Conservation (phyloP, 208 protist genomes). For the Crithidia sp. region DNA sequence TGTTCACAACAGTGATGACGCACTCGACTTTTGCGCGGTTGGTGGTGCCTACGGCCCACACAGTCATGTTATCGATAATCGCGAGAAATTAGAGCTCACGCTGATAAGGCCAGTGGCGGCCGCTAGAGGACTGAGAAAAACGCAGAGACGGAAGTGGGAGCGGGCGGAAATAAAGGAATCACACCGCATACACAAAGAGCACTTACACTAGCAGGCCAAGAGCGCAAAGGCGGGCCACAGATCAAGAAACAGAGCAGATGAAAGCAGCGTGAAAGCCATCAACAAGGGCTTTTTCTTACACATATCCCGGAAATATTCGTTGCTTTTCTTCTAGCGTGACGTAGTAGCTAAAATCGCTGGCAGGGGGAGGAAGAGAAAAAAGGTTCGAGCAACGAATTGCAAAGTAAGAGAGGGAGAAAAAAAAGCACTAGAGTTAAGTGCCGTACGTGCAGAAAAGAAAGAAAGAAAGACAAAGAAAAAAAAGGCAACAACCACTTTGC, state of each 20-base stretch:
- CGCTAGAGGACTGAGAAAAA: too few relatives aligned
- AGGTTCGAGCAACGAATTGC: neutral
- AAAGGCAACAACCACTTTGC: too few relatives aligned
- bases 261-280: neutral
- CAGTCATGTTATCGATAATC: slow-evolving; percentile 5
- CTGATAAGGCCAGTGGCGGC: too few relatives aligned
- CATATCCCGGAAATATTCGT: too few relatives aligned
- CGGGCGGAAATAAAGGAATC: too few relatives aligned
- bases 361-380: neutral
- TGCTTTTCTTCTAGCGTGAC: neutral
- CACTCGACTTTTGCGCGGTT: slow-evolving; percentile 77
- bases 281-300: too few relatives aligned
- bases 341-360: neutral
- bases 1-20: slow-evolving; percentile 45
- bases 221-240: too few relatives aligned
- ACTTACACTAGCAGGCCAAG: too few relatives aligned
- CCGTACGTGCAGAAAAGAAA: neutral
- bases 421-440: neutral
- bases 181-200: too few relatives aligned
- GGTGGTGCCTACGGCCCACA: slow-evolving; percentile 80
- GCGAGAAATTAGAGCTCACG: neutral
- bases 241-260: neutral
- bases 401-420: neutral
- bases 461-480: slow-evolving; percentile 4
- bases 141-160: too few relatives aligned